Conservation (phyloP, 1,284 basidiomycete genomes). For the Apiotrichum akiyoshidainum region DNA sequence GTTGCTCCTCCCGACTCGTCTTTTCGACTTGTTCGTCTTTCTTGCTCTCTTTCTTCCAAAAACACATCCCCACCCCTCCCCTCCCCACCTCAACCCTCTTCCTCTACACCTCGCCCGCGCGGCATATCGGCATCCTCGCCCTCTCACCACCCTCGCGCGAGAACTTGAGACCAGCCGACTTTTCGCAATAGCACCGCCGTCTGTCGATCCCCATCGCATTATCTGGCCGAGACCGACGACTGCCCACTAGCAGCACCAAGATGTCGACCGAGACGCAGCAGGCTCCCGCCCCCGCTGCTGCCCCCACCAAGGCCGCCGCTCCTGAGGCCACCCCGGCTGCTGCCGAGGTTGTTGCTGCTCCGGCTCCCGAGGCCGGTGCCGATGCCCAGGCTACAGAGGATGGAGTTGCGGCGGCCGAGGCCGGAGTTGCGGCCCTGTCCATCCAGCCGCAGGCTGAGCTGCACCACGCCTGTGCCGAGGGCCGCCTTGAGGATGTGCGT, state of each 20-base stretch:
- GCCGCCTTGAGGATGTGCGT: conserved; percentile 41
- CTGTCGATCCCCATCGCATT: neutral
- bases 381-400: conserved; percentile 10
- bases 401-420: conserved; percentile 14
- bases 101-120: neutral
- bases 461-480: conserved; percentile 43
- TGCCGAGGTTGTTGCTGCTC: neutral
- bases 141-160: neutral
- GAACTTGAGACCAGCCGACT: neutral
- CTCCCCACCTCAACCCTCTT: neutral
- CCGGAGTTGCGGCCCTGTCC: conserved; percentile 14
- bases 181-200: neutral
- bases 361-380: neutral
- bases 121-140: neutral
- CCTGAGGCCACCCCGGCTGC: neutral
- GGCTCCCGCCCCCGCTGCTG: neutral
- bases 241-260: neutral
- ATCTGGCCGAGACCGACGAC: conserved; percentile 1
- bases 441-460: conserved; percentile 27
- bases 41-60: neutral
- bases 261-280: conserved; percentile 10
- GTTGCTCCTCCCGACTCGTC: neutral
- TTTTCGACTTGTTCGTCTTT: neutral
- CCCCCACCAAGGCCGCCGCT: neutral
- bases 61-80: neutral